Base-by-base conservation (phyloP, 306 rosid species). In the Rosa multiflora region DNA sequence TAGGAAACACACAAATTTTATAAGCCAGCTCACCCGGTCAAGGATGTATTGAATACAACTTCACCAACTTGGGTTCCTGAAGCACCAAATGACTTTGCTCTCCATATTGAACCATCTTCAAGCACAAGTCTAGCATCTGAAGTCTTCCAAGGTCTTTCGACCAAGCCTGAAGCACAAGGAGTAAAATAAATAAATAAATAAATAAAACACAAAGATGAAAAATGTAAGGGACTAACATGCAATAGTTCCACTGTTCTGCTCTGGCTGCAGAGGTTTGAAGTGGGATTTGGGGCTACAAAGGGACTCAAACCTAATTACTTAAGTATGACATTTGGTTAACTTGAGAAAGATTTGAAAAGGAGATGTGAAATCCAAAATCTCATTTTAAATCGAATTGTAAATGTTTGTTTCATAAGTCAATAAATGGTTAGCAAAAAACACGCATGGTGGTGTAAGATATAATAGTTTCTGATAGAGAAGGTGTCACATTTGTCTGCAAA, bases 51-150 rank as follows among this genome's bases (percentile, higher is more conserved):
- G 76, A 95, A 95, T 61, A 93, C 99, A 81, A 95, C 98, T 87
- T 95, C 99, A 80, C 97, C 99, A 79, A 95, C 88, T 95, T 93
- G 99, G 61, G 99, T 95, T 79, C 99, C 99, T 0, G 91, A 82
- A 78, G 98, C 97, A 46, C 99, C 98, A 73, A 95, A 93, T 9
- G 98, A 93, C 84, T 95, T 95, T 10, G 98, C 99, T 46, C n/a
- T 90, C 99, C 99, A 95, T 64, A 95, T 79, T n/a, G 98, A 95
- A 75, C 97, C 98, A 87, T 95, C 99, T 83, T 91, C 93, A 35
- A 95, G 90, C 89, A 88, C 94, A 55, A 95, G 86, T 59, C 99
- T 89, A 72, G 98, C 96, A 88, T 95, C 99, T 23, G 92, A 93
- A 26, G 82, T 83, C 78, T 95, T 95, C 98, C 99, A 93, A 43